phyloP scores from a whole-genome alignment of 2,329 filamentous ascomycete species.

The Fusarium duplospermum region DNA sequence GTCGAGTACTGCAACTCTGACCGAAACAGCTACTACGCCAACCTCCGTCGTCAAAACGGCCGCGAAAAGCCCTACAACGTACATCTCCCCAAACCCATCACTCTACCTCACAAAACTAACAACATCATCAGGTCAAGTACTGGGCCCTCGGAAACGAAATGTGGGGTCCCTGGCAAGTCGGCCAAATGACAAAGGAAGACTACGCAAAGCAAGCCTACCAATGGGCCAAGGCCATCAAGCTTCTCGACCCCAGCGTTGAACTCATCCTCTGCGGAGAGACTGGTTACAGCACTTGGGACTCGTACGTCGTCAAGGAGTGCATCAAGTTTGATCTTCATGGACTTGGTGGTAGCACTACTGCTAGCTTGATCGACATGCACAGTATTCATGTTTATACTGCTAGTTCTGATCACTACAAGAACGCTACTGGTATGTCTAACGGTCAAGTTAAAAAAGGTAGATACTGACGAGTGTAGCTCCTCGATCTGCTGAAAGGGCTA shows the following conservation, averaged over 20 bases:
- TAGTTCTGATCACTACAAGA: constrained; percentile 60
- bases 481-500: constrained; percentile 76
- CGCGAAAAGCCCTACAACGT: constrained; percentile 78
- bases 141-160: constrained; percentile 86
- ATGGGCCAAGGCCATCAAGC: constrained; percentile 78
- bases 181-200: constrained; percentile 75
- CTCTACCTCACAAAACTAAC: background rate
- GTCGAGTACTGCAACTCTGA: constrained; percentile 87
- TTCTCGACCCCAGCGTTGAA: constrained; percentile 75
- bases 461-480: constrained; percentile 59
- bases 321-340: constrained; percentile 56
- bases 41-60: constrained; percentile 80
- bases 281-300: constrained; percentile 77
- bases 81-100: background rate
- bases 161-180: constrained; percentile 76
- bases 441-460: too few species aligned
- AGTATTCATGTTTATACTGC: constrained; percentile 84
- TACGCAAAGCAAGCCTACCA: constrained; percentile 77
- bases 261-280: constrained; percentile 82
- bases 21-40: constrained; percentile 84
- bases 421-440: constrained; percentile 55
- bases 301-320: constrained; percentile 77
- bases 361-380: constrained; percentile 78
- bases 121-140: constrained; percentile 70
- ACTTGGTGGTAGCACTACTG: constrained; percentile 47